Percentiles rank a stretch among this genome's conserved stretches.
These are phyloP conservation scores for Ophiostoma sp. DNA, from an alignment of 2,329 filamentous ascomycete genomes.

Conservation along the genomic window DNA sequence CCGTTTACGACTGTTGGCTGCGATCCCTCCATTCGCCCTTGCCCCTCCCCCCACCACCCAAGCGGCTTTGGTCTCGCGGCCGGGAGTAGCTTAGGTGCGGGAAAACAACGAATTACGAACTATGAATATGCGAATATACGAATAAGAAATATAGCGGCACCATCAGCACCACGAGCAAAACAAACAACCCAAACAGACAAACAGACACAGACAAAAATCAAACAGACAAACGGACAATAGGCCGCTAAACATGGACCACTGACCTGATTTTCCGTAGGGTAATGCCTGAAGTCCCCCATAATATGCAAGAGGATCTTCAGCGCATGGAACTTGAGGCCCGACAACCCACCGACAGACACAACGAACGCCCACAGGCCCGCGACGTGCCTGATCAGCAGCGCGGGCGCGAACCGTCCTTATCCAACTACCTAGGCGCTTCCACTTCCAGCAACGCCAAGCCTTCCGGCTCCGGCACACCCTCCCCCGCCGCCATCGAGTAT, in stretches of 20 bases:
- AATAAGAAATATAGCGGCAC: background rate
- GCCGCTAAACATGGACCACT: conserved; percentile 31
- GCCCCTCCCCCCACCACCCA: conserved; percentile 22
- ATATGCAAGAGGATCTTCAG: conserved; percentile 92
- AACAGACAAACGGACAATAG: background rate
- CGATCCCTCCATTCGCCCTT: conserved; percentile 13
- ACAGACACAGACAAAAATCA: background rate
- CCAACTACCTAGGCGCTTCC: conserved; percentile 34
- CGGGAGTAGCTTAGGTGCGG: conserved; percentile 22
- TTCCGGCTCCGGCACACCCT: conserved; percentile 28
- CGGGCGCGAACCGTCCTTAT: conserved; percentile 42
- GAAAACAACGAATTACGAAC: conserved; percentile 17
- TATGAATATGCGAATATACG: background rate
- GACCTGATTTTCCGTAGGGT: conserved; percentile 53
- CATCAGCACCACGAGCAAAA: background rate
- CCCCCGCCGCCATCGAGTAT: conserved; percentile 18
- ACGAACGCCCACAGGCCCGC: background rate
- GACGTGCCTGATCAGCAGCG: conserved; percentile 32
- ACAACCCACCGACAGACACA: background rate
- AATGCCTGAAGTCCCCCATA: conserved; percentile 91
- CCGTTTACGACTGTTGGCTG: background rate
- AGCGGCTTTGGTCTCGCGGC: conserved; percentile 15
- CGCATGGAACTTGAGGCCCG: conserved; percentile 78
- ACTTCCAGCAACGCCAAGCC: background rate
- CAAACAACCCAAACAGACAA: background rate